Evolutionary conservation across 345 rosid species (phyloP), one percentile per base, ranked within the genome.

Genomic region (Excoecaria agallocha): DNA sequence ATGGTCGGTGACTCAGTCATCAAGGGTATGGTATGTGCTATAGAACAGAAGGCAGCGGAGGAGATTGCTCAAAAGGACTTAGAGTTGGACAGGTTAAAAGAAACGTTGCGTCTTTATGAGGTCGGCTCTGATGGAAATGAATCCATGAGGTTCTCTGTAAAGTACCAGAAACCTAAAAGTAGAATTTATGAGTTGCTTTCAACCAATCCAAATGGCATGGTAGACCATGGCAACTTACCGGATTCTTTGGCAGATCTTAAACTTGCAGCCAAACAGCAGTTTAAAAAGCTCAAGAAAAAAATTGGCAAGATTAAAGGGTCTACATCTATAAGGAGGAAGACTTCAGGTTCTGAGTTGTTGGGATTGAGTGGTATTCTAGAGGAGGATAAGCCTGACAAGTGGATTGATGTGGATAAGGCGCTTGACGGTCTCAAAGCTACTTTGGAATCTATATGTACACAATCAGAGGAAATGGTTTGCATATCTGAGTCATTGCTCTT

Each of bases 1-100:
- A 87, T 86, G 86, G 99, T 95, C 39, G 89, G 80, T 43, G 90
- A 93, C 45, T 89, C 98, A 1, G 85, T 95, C 69, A 80, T 90
- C 25, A 93, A 81, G 84, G 99, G 93, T 52, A 84, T 87, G 85
- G 20, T 80, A 39, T 71, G 52, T 46, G 83, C 79, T 1, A 64
- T 93, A 63, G 86, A 91, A 75, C 83, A 87, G 20, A 89, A 90
- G 63, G 94, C 96, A 59, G 82, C 85, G 22, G 91, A 85, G 77
- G 85, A 82, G 86, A 85, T 91, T 50, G 86, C 88, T 68, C 30
- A 76, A 84, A 89, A 89, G 80, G 94, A 93, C 9, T 64, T 77
- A 73, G 96, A 93, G 74, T 60, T 96, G 77, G 83, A 82, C 12
- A 82, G 75, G 60, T 69, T 88, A 74, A 86, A 70, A 84, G 89